Conservation (phyloP, 495 filamentous ascomycete species). For the Hypoxylon rickii region DNA sequence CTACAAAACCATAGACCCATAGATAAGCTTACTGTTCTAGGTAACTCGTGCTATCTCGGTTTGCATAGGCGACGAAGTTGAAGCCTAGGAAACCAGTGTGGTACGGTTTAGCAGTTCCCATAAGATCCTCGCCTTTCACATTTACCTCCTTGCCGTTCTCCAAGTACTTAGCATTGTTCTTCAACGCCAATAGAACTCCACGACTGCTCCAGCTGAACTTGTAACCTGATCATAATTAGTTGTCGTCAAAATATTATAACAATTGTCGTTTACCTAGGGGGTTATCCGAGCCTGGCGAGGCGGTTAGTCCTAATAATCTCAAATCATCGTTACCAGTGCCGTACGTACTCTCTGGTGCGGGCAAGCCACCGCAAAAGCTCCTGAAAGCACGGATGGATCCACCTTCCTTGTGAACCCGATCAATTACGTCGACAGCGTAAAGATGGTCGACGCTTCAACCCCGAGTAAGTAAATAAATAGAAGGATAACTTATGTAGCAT, state of each 20-base stretch:
- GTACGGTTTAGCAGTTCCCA: slow-evolving; percentile 89
- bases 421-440: slow-evolving; percentile 89
- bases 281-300: slow-evolving; percentile 81
- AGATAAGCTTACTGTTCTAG: slow-evolving; percentile 64
- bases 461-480: no score
- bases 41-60: slow-evolving; percentile 87
- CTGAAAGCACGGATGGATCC: slow-evolving; percentile 85
- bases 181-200: slow-evolving; percentile 83
- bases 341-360: slow-evolving; percentile 64
- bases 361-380: slow-evolving; percentile 88
- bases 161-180: slow-evolving; percentile 85
- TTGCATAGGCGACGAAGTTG: slow-evolving; percentile 91
- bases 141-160: slow-evolving; percentile 75
- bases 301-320: no score
- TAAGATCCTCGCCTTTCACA: slow-evolving; percentile 68
- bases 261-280: no score
- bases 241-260: no score
- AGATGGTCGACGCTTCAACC: slow-evolving; percentile 85
- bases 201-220: slow-evolving; percentile 76
- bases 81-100: slow-evolving; percentile 86
- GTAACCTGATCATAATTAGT: no score
- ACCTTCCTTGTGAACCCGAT: slow-evolving; percentile 77
- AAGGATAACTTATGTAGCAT: not conserved
- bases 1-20: no score
- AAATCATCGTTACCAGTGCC: no score